phyloP scores from a whole-genome alignment of 2,329 filamentous ascomycete genomes.

The Fusarium tuaranense region DNA sequence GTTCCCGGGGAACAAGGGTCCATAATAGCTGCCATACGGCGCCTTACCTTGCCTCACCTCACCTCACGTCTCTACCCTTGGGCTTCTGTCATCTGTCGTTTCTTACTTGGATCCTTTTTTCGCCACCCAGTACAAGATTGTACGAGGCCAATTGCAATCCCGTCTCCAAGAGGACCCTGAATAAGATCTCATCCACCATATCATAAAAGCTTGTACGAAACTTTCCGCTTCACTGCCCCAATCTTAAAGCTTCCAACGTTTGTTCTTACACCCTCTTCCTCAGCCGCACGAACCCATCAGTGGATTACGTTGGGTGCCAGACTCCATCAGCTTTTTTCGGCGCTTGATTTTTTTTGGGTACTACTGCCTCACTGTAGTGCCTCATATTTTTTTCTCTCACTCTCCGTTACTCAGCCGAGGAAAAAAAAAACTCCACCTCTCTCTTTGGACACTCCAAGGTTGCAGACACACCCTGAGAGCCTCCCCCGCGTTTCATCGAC shows the following conservation, averaged over 20 bases:
- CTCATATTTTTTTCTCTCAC: constrained; percentile 24
- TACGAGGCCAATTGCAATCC: neutral
- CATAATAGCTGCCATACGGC: constrained; percentile 1
- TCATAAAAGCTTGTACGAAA: constrained; percentile 5
- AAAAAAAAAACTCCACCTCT: constrained; percentile 34
- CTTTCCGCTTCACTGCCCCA: neutral
- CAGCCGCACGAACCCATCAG: neutral
- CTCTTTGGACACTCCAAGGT: neutral
- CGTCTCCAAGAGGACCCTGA: neutral
- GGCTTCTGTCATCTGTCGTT: neutral
- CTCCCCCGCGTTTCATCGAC: neutral
- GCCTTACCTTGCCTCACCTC: neutral
- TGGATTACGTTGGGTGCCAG: neutral
- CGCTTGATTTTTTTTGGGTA: constrained; percentile 19
- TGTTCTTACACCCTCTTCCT: constrained; percentile 2
- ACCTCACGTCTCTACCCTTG: neutral
- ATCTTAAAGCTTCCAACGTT: neutral
- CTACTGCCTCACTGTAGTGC: constrained; percentile 21
- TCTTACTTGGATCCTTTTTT: neutral
- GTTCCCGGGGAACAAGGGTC: constrained; percentile 3
- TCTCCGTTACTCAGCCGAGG: constrained; percentile 37
- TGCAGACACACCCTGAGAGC: neutral
- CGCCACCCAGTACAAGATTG: neutral
- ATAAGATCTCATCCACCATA: constrained; percentile 1
- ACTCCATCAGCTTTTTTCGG: constrained; percentile 21